A percentile compares a stretch with the other conserved stretches of the same genome.
These are phyloP conservation scores for Albugo laibachii DNA, from an alignment of 352 stramenopile species.

Conservation along the genomic window DNA sequence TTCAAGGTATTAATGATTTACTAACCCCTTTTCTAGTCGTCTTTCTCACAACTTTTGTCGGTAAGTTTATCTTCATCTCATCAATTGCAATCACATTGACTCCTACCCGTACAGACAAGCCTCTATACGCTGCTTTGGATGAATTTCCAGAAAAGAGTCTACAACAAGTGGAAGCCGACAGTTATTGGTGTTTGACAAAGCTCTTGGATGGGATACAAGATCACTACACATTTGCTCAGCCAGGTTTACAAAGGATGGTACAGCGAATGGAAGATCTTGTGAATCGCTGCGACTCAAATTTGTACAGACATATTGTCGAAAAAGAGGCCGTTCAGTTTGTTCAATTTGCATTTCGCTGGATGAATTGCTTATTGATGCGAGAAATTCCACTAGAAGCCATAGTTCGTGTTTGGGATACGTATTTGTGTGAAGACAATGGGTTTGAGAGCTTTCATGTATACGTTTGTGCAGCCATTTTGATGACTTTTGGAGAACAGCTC, in stretches of 20 bases:
- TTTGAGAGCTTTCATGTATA: constrained; percentile 99
- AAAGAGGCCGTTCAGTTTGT: constrained; percentile 92
- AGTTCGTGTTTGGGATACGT: constrained; percentile 98
- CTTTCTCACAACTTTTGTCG: constrained; percentile 81
- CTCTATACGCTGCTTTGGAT: constrained; percentile 50
- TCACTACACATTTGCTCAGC: constrained; percentile 98
- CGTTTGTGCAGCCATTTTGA: constrained; percentile 96
- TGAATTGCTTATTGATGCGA: constrained; percentile 98
- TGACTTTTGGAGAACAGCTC: constrained; percentile 90
- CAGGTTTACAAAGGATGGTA: constrained; percentile 96
- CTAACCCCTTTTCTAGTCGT: constrained; percentile 94
- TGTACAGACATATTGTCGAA: constrained; percentile 90
- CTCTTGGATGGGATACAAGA: constrained; percentile 97
- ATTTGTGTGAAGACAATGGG: constrained; percentile 94
- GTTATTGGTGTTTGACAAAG: constrained; percentile 98
- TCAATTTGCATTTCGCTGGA: constrained; percentile 99
- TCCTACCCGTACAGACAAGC: constrained; percentile 22
- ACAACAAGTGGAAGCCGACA: constrained; percentile 90
- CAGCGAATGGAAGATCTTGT: constrained; percentile 95
- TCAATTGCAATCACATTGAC: background rate
- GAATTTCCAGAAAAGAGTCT: constrained; percentile 41
- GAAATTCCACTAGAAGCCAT: constrained; percentile 91
- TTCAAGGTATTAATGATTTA: constrained; percentile 99
- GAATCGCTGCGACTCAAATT: constrained; percentile 86
- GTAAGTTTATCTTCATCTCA: constrained; percentile 12